Base-by-base conservation (phyloP, 202 grass and related monocot genomes). In the Musa balbisiana region DNA sequence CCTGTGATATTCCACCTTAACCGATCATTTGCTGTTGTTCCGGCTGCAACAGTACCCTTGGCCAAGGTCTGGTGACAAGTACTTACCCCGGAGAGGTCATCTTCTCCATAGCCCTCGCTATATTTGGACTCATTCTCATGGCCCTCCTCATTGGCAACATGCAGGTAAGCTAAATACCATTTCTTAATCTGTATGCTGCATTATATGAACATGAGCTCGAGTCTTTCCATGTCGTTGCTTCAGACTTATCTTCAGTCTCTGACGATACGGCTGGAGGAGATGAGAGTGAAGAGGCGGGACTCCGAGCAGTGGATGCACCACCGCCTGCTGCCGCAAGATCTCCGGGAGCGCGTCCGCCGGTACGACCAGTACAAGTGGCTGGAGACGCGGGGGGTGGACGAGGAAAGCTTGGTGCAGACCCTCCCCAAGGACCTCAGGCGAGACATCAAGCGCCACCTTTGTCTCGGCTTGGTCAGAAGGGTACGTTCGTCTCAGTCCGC, bases 241-340 rank as follows among this genome's bases (percentile, higher is more conserved):
- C 54, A 97, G 88, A 97, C 86, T 13, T 97, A 89, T 71, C 88
- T 97, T 25, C 93, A 97, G 80, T 97, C 93, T 1, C 73, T 90
- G 25, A 89, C 90, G 65, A 81, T 97, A 71, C 74, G 88, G 1
- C 78, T 97, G 1, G 90, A 93, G 76, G 93, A 97, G 86, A 91
- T 93, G 88, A 85, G 93, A 59, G 81, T 97, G 21, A 93, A 93
- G 80, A 85, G 85, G 26, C 87, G 85, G 0, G 93, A 97, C 76
- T 92, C 90, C 21, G 93, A 97, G 85, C 93, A 97, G 80, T 97
- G 93, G 93, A 97, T 97, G 93, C 90, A 90, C 82, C 93, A 97
- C 80, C 87, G 93, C 0, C 70, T 92, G 19, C 80, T 92, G 26
- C 93, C 86, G 3, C 83, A 72, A 50, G 86, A 93, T 52, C 79